Evolutionary conservation across 225 moss, liverwort and hornwort genomes (phyloP), one percentile per base, ranked within the genome.

Genomic region (Thuidium tamariscinum): DNA sequence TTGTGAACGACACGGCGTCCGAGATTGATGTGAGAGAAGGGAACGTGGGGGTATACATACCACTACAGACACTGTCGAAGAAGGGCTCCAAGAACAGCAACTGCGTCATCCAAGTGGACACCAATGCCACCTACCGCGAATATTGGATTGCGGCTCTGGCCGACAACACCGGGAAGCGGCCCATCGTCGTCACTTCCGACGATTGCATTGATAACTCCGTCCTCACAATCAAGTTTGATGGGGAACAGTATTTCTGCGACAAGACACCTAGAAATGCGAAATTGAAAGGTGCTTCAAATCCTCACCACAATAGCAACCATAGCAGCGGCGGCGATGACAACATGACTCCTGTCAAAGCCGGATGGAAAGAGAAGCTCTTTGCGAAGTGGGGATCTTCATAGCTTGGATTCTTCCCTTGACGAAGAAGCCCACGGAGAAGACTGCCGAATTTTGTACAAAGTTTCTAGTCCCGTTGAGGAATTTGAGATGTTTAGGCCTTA

Each of bases 41-140:
- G 29, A 89, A 91, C 77, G 75, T 84, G 6, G 89, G 84, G 63
- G 89, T 91, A 34, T 91, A 81, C 84, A 84, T 75, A 26, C 81
- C 79, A 27, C 27, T 91, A 62, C 77, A 81, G 54, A 89, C 46
- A 46, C 86, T 91, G 81, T 82, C 90, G n/a, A 86, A 70, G 84
- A 84, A 26, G 49, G 81, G 86, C 29, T 22, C 36, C 42, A 86
- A 44, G 65, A 71, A 57, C 90, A 90, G 85, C 85, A 77, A 34
- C 42, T 87, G 81, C 41, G 26, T 27, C 61, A 89, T 91, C 37
- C 46, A n/a, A 3, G 89, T 91, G 55, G 91, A 87, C 71, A 62
- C 89, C 30, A 89, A 91, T 59, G 91, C 91, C 54, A 91, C 91
- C 9, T 91, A 86, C 70, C 89, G 91, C 37, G 86, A 91, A 69